phyloP scores from a whole-genome alignment of 805 yeast species.

The Suhomyces faveliae region DNA sequence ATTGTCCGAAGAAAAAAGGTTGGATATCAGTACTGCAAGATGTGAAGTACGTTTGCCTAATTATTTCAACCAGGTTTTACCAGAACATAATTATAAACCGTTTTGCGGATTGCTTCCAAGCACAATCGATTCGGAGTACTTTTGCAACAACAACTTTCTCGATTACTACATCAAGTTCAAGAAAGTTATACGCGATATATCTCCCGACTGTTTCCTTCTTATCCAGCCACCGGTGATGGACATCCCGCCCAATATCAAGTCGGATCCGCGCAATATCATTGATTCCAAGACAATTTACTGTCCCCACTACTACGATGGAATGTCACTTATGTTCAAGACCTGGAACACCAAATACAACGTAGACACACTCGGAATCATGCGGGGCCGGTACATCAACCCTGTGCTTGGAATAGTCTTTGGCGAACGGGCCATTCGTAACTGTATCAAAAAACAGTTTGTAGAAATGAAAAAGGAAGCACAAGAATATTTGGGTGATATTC shows the following conservation, averaged over 20 bases:
- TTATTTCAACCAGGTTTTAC: slow-evolving; percentile 28
- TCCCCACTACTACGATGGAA: slow-evolving; percentile 93
- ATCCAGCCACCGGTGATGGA: slow-evolving; percentile 83
- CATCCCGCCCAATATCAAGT: slow-evolving; percentile 65
- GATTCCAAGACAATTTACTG: slow-evolving; percentile 70
- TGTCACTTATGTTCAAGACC: slow-evolving; percentile 85
- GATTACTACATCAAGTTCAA: slow-evolving; percentile 57
- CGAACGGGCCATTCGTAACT: slow-evolving; percentile 70
- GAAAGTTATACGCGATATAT: slow-evolving; percentile 42
- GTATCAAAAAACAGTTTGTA: slow-evolving; percentile 64
- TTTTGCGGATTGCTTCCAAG: slow-evolving; percentile 4
- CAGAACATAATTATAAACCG: slow-evolving; percentile 33
- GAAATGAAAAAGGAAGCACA: slow-evolving; percentile 65
- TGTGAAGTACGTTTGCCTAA: slow-evolving; percentile 31
- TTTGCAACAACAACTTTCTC: slow-evolving; percentile 64
- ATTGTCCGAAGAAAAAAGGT: slow-evolving; percentile 30
- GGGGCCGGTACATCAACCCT: slow-evolving; percentile 74
- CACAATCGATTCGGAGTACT: slow-evolving; percentile 39
- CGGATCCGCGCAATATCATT: slow-evolving; percentile 45
- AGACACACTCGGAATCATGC: slow-evolving; percentile 83
- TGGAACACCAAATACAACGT: slow-evolving; percentile 86
- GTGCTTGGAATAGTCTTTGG: slow-evolving; percentile 77
- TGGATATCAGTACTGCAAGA: slow-evolving; percentile 13
- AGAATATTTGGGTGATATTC: slow-evolving; percentile 63
- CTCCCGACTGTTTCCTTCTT: slow-evolving; percentile 53